Conservation (phyloP, 2,329 filamentous ascomycete species). For the Pseudocercospora fijiensis region DNA sequence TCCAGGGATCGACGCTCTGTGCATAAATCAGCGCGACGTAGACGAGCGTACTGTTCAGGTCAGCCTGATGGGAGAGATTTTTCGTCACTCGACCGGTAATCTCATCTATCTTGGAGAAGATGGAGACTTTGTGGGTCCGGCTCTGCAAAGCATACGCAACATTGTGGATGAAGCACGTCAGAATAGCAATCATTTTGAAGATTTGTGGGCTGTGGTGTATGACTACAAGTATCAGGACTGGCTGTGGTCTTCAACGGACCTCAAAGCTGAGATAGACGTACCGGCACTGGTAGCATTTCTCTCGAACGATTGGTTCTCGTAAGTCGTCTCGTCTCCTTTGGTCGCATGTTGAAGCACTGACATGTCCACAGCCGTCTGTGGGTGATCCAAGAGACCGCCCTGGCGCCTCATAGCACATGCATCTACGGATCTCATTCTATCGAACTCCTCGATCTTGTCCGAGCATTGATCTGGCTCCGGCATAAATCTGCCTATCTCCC, state of each 20-base stretch:
- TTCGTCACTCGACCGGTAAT: neutral
- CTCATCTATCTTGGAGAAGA: neutral
- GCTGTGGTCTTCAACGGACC: neutral
- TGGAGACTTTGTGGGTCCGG: neutral
- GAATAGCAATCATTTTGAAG: neutral
- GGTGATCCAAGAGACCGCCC: neutral
- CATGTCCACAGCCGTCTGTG: neutral
- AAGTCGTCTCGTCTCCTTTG: neutral
- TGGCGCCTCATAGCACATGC: neutral
- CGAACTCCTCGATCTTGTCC: neutral
- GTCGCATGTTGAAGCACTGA: neutral
- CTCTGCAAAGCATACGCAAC: neutral
- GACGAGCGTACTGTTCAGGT: neutral
- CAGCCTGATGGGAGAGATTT: neutral
- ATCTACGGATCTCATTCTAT: neutral
- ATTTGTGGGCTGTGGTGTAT: neutral
- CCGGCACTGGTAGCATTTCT: neutral
- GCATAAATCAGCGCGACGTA: neutral
- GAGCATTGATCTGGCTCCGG: neutral
- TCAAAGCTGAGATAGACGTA: neutral
- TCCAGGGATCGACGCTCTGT: neutral
- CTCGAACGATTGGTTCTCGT: neutral
- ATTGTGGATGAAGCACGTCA: neutral
- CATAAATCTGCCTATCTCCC: neutral
- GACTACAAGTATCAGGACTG: neutral